Conservation (phyloP, 352 stramenopile species). For the Thraustochytrium striatum region DNA sequence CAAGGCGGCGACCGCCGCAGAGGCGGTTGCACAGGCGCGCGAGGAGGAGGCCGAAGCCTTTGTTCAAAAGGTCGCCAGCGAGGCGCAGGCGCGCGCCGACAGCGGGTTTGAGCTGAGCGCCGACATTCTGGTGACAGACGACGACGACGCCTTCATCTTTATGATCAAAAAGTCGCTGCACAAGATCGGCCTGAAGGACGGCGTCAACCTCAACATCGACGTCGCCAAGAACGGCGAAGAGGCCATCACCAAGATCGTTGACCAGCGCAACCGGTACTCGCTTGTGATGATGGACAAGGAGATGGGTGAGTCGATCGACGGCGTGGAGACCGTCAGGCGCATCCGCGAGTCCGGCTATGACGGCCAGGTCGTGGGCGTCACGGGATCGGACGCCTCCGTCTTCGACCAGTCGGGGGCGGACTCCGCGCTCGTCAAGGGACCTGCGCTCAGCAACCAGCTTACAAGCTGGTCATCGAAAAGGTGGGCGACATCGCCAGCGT, state of each 20-base stretch:
- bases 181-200: conserved; percentile 34
- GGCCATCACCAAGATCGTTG: conserved; percentile 27
- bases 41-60: neutral
- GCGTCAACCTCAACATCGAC: conserved; percentile 41
- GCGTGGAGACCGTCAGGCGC: conserved; percentile 35
- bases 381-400: neutral
- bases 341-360: conserved; percentile 43
- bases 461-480: conserved; percentile 42
- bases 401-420: conserved; percentile 16
- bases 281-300: conserved; percentile 44
- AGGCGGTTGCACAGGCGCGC: neutral
- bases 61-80: neutral
- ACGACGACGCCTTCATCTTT: conserved; percentile 44
- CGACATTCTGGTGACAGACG: conserved; percentile 40
- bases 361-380: conserved; percentile 36
- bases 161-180: conserved; percentile 4
- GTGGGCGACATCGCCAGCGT: neutral
- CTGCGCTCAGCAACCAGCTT: conserved; percentile 6
- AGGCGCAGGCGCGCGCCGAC: neutral
- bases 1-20: neutral
- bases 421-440: conserved; percentile 12
- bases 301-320: conserved; percentile 22
- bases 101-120: conserved; percentile 23
- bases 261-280: conserved; percentile 19
- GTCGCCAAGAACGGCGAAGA: conserved; percentile 35